Percentiles rank a stretch among this genome's conserved stretches.
Conservation (phyloP, 306 rosid species). For the Acacia acuminata region DNA sequence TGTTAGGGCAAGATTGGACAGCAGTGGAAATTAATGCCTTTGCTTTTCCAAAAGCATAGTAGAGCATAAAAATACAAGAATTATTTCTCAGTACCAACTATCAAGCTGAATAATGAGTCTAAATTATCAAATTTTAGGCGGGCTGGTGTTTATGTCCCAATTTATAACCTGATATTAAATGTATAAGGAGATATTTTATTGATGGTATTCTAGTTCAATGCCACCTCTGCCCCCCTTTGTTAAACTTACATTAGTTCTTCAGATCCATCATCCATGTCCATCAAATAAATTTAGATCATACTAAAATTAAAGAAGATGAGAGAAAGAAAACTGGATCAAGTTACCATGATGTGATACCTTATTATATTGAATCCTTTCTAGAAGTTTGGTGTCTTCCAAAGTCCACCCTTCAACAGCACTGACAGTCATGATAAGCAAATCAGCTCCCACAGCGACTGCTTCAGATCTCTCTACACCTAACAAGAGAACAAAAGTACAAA, state of each 20-base stretch:
- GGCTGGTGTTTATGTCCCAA: slow-evolving; percentile 1
- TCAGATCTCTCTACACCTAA: slow-evolving; percentile 97
- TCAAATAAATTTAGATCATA: slow-evolving; percentile 9
- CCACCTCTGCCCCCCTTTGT: slow-evolving; percentile 11
- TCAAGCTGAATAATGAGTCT: slow-evolving; percentile 1
- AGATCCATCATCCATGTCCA: slow-evolving; percentile 2
- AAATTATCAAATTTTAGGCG: neutral
- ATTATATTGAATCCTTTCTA: slow-evolving; percentile 67
- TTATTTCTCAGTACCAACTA: neutral
- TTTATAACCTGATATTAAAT: slow-evolving; percentile 13
- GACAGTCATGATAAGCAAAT: slow-evolving; percentile 77
- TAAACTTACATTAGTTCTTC: neutral
- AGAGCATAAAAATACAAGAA: slow-evolving; percentile 20
- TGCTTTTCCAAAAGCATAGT: slow-evolving; percentile 8
- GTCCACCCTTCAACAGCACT: slow-evolving; percentile 96
- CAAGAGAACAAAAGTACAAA: slow-evolving; percentile 26
- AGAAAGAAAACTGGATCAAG: slow-evolving; percentile 7
- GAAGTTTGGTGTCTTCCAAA: slow-evolving; percentile 74
- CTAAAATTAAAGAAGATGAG: slow-evolving; percentile 29
- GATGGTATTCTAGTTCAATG: neutral
- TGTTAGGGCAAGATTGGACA: slow-evolving; percentile 30
- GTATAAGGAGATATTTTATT: neutral
- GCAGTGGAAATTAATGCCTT: slow-evolving; percentile 15
- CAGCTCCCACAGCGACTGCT: slow-evolving; percentile 93
- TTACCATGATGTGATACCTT: slow-evolving; percentile 50